Percentiles rank a stretch among this genome's conserved stretches.
Conservation (phyloP, 139 green algal genomes). For the Trebouxia sp. region DNA sequence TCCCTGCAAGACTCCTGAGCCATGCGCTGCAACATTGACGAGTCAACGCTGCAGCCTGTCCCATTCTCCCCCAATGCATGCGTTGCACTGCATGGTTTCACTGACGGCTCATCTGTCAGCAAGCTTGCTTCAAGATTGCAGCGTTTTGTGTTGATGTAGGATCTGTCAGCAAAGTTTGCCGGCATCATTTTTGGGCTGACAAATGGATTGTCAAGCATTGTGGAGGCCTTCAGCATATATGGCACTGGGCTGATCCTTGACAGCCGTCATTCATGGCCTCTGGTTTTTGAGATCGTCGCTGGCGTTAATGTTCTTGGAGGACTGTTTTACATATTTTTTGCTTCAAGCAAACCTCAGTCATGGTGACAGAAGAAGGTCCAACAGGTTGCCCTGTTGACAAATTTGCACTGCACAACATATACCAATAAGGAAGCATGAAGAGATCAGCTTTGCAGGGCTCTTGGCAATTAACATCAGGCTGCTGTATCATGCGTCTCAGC, state of each 20-base stretch:
- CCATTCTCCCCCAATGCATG: neutral
- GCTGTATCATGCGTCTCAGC: too few species aligned
- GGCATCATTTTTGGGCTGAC: constrained; percentile 77
- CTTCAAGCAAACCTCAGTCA: constrained; percentile 10
- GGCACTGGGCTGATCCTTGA: constrained; percentile 47
- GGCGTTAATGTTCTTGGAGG: constrained; percentile 24
- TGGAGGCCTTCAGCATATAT: constrained; percentile 63
- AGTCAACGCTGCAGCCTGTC: neutral
- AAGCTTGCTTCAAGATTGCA: neutral
- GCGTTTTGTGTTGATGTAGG: constrained; percentile 43
- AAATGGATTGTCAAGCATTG: constrained; percentile 68
- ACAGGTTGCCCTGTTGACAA: too few species aligned
- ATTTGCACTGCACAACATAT: too few species aligned
- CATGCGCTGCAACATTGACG: neutral
- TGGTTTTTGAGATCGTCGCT: constrained; percentile 21
- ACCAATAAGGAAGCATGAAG: too few species aligned
- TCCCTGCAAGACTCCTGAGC: too few species aligned
- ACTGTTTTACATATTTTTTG: neutral
- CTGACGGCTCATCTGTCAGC: neutral
- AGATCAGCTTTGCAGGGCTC: too few species aligned
- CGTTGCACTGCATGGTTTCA: too few species aligned
- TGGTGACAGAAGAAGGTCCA: neutral
- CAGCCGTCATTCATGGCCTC: constrained; percentile 15
- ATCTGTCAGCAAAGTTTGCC: constrained; percentile 67
- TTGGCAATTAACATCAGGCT: too few species aligned